Evolutionary conservation across 2,329 filamentous ascomycete species (phyloP).

Genomic region (Cytospora chrysosperma): DNA sequence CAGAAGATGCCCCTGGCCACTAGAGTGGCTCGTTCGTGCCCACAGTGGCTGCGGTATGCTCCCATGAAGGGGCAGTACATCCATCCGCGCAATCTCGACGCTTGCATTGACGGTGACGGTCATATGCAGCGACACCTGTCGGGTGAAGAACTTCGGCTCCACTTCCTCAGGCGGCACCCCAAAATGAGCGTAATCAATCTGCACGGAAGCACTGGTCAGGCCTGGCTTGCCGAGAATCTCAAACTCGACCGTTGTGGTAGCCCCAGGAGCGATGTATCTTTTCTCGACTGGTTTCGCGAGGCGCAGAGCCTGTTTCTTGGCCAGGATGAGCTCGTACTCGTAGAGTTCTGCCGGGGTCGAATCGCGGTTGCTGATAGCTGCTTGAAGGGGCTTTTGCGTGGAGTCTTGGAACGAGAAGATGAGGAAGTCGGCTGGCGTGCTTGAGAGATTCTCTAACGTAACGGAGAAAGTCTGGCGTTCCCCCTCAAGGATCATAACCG

Average conservation of each 20-base stretch:
- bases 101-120: constrained; percentile 91
- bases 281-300: constrained; percentile 51
- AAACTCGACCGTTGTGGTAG: constrained; percentile 71
- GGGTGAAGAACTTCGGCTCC: constrained; percentile 74
- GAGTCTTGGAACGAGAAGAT: constrained; percentile 90
- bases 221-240: constrained; percentile 86
- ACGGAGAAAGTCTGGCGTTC: constrained; percentile 77
- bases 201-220: constrained; percentile 73
- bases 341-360: constrained; percentile 77
- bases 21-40: constrained; percentile 42
- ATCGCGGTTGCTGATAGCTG: constrained; percentile 73
- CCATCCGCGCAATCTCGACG: constrained; percentile 76
- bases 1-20: constrained; percentile 34
- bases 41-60: constrained; percentile 63
- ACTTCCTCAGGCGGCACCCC: constrained; percentile 68
- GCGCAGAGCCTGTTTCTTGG: constrained; percentile 68
- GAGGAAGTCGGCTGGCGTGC: constrained; percentile 76
- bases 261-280: constrained; percentile 64
- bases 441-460: constrained; percentile 76
- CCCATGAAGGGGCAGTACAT: constrained; percentile 71
- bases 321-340: constrained; percentile 79
- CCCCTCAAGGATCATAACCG: constrained; percentile 90
- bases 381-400: constrained; percentile 73
- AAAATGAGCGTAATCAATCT: constrained; percentile 85
- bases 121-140: constrained; percentile 77